Percentiles rank a stretch among this genome's conserved stretches.
Evolutionary conservation across 805 yeast genomes (phyloP).

Genomic region (Candida orba): DNA sequence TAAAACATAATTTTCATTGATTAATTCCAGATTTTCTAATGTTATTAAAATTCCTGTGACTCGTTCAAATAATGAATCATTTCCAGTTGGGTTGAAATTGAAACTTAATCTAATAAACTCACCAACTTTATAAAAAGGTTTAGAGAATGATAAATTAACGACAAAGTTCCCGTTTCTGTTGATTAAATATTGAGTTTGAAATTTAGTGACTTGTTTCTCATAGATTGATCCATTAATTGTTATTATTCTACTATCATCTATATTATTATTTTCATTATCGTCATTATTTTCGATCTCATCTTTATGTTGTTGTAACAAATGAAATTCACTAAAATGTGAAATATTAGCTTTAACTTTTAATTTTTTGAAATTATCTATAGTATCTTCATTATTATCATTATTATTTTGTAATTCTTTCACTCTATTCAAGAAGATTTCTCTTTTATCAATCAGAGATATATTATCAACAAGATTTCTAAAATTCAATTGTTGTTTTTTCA

Average conservation of each 20-base stretch:
- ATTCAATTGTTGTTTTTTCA: constrained; percentile 10
- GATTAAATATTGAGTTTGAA: constrained; percentile 32
- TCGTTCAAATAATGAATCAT: constrained; percentile 16
- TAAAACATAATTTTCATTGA: constrained; percentile 25
- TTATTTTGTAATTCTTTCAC: constrained; percentile 4
- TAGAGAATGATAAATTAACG: constrained; percentile 33
- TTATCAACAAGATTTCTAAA: neutral
- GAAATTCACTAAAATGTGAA: constrained; percentile 5
- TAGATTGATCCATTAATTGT: constrained; percentile 12
- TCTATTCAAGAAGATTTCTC: constrained; percentile 2
- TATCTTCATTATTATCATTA: constrained; percentile 2
- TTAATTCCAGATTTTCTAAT: constrained; percentile 29
- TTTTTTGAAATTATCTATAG: constrained; percentile 12
- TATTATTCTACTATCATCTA: constrained; percentile 6
- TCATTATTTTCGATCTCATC: constrained; percentile 1
- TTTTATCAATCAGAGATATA: constrained; percentile 1
- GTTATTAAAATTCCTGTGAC: constrained; percentile 32
- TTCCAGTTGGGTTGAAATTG: constrained; percentile 21
- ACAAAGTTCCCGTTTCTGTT: constrained; percentile 35
- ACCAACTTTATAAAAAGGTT: constrained; percentile 34
- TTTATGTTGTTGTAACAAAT: neutral
- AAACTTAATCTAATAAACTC: constrained; percentile 36
- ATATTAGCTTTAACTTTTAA: constrained; percentile 13
- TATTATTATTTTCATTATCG: neutral
- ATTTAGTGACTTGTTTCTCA: constrained; percentile 18